Percentiles rank a stretch among this genome's conserved stretches.
Conservation (phyloP, 2,329 filamentous ascomycete species). For the Exophiala xenobiotica region DNA sequence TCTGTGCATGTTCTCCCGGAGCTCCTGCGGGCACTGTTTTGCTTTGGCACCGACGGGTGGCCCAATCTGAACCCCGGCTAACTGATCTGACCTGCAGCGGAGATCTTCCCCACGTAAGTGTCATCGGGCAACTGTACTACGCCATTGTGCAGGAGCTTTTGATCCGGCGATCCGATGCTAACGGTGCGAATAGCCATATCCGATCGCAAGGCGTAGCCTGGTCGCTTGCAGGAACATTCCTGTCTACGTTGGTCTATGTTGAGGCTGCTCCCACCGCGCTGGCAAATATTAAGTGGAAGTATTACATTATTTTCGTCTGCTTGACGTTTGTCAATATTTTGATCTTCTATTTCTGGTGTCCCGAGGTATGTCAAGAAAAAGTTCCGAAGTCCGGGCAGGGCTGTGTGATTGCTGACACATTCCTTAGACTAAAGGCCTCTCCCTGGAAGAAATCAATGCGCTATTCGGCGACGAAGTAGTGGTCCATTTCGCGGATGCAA, state of each 20-base stretch:
- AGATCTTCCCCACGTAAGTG: conserved; percentile 28
- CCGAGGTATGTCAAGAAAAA: conserved; percentile 39
- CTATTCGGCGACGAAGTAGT: conserved; percentile 24
- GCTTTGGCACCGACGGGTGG: background rate
- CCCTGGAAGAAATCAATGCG: conserved; percentile 27
- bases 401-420: background rate
- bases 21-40: background rate
- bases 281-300: conserved; percentile 37
- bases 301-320: conserved; percentile 40
- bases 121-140: too few species aligned
- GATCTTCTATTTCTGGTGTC: conserved; percentile 33
- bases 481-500: conserved; percentile 27
- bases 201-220: conserved; percentile 26
- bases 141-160: too few species aligned
- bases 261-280: conserved; percentile 32
- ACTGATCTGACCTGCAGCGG: conserved; percentile 19
- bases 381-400: conserved; percentile 16
- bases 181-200: too few species aligned
- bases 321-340: conserved; percentile 38
- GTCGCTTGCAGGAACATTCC: conserved; percentile 23
- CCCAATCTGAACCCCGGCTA: background rate
- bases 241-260: conserved; percentile 23
- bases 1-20: background rate
- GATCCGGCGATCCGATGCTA: too few species aligned
- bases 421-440: conserved; percentile 21